A percentile compares a stretch with the other conserved stretches of the same genome.
These are phyloP conservation scores for Telfairia occidentalis DNA, from an alignment of 331 rosid genomes.

Conservation along the genomic window DNA sequence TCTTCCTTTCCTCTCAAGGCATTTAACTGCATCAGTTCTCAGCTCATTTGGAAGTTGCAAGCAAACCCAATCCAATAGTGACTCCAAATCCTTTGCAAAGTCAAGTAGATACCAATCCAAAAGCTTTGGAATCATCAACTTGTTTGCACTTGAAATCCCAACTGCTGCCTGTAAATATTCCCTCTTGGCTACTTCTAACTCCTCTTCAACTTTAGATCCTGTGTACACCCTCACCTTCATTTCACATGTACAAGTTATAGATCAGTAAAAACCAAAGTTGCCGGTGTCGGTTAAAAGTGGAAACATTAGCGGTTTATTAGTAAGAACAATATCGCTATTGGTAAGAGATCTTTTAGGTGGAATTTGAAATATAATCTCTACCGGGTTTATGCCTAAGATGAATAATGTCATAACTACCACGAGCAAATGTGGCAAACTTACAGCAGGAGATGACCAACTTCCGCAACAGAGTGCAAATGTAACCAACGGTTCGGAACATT, in stretches of 20 bases:
- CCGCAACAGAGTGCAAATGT: slow-evolving; percentile 97
- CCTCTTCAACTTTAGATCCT: slow-evolving; percentile 58
- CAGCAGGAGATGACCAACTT: slow-evolving; percentile 99
- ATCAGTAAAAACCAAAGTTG: slow-evolving; percentile 14
- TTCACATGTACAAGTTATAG: slow-evolving; percentile 6
- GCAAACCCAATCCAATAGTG: slow-evolving; percentile 72
- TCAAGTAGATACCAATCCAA: slow-evolving; percentile 89
- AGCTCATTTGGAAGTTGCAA: slow-evolving; percentile 62
- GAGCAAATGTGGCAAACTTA: slow-evolving; percentile 31
- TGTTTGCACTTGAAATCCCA: slow-evolving; percentile 52
- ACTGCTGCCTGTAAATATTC: slow-evolving; percentile 69
- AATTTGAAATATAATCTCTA: neutral
- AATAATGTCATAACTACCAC: neutral
- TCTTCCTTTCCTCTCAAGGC: slow-evolving; percentile 52
- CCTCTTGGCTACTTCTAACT: slow-evolving; percentile 64
- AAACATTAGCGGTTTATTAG: neutral
- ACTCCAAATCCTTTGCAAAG: slow-evolving; percentile 79
- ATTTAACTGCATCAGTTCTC: slow-evolving; percentile 50
- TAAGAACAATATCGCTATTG: neutral
- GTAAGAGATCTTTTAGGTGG: neutral
- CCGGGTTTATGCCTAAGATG: neutral
- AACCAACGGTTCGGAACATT: slow-evolving; percentile 85
- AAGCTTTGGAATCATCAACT: slow-evolving; percentile 56
- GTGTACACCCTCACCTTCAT: slow-evolving; percentile 75
- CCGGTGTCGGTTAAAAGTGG: neutral